Conservation (phyloP, 805 yeast species). For the Clavispora carvajalis region DNA sequence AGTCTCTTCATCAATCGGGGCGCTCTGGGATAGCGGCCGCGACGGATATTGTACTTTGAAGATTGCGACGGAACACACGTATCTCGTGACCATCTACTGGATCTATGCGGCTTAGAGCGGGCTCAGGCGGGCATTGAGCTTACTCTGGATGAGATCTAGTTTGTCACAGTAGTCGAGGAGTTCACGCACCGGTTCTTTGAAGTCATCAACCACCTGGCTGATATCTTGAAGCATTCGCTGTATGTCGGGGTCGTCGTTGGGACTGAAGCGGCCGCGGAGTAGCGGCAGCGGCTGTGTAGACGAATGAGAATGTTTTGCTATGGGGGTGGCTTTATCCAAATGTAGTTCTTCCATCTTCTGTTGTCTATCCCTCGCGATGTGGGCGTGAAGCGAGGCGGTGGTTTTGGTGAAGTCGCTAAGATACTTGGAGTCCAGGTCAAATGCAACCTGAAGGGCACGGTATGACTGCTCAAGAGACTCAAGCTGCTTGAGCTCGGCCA, state of each 20-base stretch:
- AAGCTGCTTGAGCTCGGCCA: slow-evolving; percentile 37
- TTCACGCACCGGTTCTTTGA: slow-evolving; percentile 1
- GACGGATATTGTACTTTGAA: slow-evolving; percentile 48
- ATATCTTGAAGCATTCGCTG: slow-evolving; percentile 1
- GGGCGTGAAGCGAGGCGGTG: slow-evolving; percentile 3
- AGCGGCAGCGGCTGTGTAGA: neutral
- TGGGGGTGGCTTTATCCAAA: neutral
- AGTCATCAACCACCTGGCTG: neutral
- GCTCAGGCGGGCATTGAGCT: slow-evolving; percentile 2
- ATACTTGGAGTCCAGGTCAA: slow-evolving; percentile 30
- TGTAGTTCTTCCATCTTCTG: slow-evolving; percentile 4
- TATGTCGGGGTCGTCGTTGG: slow-evolving; percentile 11
- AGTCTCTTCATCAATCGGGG: slow-evolving; percentile 40
- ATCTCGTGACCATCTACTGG: slow-evolving; percentile 17
- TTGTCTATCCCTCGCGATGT: slow-evolving; percentile 6
- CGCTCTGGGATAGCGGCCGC: slow-evolving; percentile 50
- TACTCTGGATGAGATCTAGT: slow-evolving; percentile 10
- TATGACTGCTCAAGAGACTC: slow-evolving; percentile 25
- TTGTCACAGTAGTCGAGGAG: slow-evolving; percentile 10
- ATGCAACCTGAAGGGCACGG: slow-evolving; percentile 17
- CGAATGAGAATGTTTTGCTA: neutral
- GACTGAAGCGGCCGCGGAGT: slow-evolving; percentile 8
- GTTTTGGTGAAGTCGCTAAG: slow-evolving; percentile 23
- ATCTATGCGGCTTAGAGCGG: slow-evolving; percentile 7
- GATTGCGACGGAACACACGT: slow-evolving; percentile 16